Evolutionary conservation across 2,329 filamentous ascomycete genomes (phyloP).

Genomic region (Exophiala oligosperma): DNA sequence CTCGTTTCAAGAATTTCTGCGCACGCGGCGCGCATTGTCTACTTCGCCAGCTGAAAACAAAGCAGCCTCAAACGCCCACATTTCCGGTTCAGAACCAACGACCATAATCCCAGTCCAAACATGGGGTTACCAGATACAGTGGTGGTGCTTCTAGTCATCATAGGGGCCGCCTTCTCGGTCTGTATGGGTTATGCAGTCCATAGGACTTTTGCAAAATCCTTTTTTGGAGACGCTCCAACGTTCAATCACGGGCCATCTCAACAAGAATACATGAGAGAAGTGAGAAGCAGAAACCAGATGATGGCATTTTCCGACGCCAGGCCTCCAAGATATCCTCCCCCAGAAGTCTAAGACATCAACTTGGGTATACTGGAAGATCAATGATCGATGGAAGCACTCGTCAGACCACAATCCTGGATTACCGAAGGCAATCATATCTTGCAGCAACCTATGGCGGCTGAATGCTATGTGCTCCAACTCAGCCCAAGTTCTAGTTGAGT

Average conservation of each 20-base stretch:
- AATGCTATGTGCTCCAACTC: too few species aligned
- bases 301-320: constrained; percentile 10
- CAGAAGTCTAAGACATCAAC: not conserved
- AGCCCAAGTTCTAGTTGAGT: too few species aligned
- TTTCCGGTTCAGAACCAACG: not conserved
- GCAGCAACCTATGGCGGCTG: too few species aligned
- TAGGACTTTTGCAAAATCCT: constrained; percentile 8
- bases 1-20: too few species aligned
- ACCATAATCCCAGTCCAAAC: not conserved
- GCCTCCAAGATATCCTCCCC: not conserved
- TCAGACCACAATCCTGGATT: not conserved
- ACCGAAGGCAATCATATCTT: too few species aligned
- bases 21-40: too few species aligned
- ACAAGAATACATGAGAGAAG: constrained; percentile 23
- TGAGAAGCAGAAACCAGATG: constrained; percentile 14
- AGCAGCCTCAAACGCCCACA: not conserved
- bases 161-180: constrained; percentile 12
- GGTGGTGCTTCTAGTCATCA: constrained; percentile 17
- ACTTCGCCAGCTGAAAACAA: too few species aligned
- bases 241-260: constrained; percentile 12
- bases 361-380: too few species aligned
- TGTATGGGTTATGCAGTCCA: constrained; percentile 16
- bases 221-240: not conserved
- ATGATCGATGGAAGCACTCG: not conserved
- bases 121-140: constrained; percentile 13